Base-by-base conservation (phyloP, 495 filamentous ascomycete genomes). In the Penicillium roqueforti region DNA sequence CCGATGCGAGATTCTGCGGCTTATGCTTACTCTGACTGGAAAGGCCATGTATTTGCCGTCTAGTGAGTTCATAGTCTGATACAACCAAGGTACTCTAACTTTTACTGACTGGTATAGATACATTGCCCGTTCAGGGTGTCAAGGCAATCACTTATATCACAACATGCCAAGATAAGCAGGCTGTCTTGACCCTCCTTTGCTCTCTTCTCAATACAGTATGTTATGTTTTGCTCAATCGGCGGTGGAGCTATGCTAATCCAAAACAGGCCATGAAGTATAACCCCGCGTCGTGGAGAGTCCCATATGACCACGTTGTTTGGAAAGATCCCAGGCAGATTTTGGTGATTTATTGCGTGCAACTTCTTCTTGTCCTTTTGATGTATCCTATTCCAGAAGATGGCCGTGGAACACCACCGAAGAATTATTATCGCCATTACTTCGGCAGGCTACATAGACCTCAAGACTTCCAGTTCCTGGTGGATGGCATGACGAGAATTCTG, bases 381-480 rank as follows among this genome's bases (percentile, higher is more conserved):
- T 99, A 99, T 68, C 90, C 95, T 9, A 87, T 96, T 44, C 93
- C 95, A 0, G 89, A 95, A 63, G 80, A 83, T 43, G 77, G 82
- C 20, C 75, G 77, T 47, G 80, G 80, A 11, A 36, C 62, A 16
- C 75, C 80, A 3, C 83, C 86, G 5, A 96, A 96, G 76, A 99
- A 97, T 66, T 89, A 84, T 62, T 96, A 91, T 68, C 87, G 92
- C 9, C 89, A 96, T 74, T 95, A 92, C 62, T 84, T 97, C 25
- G 91, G 93, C 34, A 80, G 92, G 43, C 68, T 99, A 44, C 93
- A 99, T 70, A 81, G 93, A 43, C 88, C 92, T 8, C 89, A 97
- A 64, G 93, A 99, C 65, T 97, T 99, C 69, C 93, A 99, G 68
- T 97, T 97, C 67, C 82, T 97, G 20, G 87, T 93, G 13, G 92